Evolutionary conservation across 148 eudicot species (phyloP).

Genomic region (Fallopia convolvulus): DNA sequence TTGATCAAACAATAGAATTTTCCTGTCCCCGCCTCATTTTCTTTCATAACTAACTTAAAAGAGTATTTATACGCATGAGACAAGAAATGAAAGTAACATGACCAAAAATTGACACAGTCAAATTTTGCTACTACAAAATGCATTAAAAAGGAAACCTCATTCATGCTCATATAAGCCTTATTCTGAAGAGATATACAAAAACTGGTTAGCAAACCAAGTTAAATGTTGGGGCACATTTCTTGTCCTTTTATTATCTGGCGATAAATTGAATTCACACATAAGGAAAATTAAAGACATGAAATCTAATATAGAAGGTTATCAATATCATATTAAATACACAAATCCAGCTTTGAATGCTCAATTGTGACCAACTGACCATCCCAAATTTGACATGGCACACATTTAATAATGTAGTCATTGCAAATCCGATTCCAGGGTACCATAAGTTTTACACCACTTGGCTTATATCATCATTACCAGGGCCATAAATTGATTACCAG

Average conservation of each 20-base stretch:
- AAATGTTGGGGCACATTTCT: not conserved
- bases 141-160: not conserved
- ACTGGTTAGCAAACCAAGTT: not conserved
- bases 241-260: not conserved
- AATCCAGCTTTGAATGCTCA: not conserved
- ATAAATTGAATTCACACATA: not conserved
- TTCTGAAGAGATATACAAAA: not conserved
- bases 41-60: not conserved
- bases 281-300: not conserved
- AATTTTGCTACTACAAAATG: not conserved
- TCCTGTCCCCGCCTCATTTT: not conserved
- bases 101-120: not conserved
- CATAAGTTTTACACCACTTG: not conserved
- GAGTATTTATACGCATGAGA: not conserved
- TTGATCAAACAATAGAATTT: not conserved
- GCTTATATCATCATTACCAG: not conserved
- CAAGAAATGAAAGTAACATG: not conserved
- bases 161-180: not conserved
- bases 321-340: not conserved
- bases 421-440: not conserved
- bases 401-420: not conserved
- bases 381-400: not conserved
- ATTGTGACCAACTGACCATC: not conserved
- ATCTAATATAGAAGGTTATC: not conserved
- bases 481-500: not conserved